Conservation (phyloP, 1,284 basidiomycete species). For the Papiliotrema flavescens region DNA sequence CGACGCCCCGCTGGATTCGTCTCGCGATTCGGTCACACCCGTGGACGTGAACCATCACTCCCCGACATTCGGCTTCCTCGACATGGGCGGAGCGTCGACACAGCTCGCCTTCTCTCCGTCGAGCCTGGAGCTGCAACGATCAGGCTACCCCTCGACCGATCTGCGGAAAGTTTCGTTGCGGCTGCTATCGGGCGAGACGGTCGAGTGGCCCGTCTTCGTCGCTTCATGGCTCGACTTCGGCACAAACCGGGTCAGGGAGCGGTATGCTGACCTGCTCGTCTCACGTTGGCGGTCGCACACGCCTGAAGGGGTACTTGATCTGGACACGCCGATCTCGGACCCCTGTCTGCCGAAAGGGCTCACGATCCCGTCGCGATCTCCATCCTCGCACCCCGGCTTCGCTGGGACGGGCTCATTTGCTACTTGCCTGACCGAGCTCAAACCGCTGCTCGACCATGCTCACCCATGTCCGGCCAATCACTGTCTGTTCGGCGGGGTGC, state of each 20-base stretch:
- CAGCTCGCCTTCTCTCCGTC: conserved; percentile 88
- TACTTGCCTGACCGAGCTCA: conserved; percentile 69
- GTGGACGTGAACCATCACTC: conserved; percentile 48
- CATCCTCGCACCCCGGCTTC: conserved; percentile 60
- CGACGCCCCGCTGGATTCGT: conserved; percentile 29
- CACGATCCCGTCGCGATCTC: conserved; percentile 51
- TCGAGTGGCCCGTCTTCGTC: conserved; percentile 90
- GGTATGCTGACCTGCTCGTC: conserved; percentile 73
- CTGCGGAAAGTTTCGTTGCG: conserved; percentile 78
- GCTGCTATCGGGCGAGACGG: conserved; percentile 77
- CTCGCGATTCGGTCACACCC: conserved; percentile 31
- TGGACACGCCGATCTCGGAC: conserved; percentile 61
- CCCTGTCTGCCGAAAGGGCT: conserved; percentile 86
- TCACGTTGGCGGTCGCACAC: conserved; percentile 54
- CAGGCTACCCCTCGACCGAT: conserved; percentile 53
- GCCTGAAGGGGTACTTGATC: conserved; percentile 6
- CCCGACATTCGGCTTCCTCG: conserved; percentile 94
- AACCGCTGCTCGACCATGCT: conserved; percentile 78
- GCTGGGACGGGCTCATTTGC: conserved; percentile 90
- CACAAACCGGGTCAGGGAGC: conserved; percentile 89
- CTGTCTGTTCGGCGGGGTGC: conserved; percentile 96
- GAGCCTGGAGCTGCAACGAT: conserved; percentile 55
- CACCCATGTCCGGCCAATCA: conserved; percentile 77
- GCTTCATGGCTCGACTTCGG: conserved; percentile 99
- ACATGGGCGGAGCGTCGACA: conserved; percentile 98